Evolutionary conservation across 345 rosid species (phyloP).

Genomic region (Arabis hirsuta): DNA sequence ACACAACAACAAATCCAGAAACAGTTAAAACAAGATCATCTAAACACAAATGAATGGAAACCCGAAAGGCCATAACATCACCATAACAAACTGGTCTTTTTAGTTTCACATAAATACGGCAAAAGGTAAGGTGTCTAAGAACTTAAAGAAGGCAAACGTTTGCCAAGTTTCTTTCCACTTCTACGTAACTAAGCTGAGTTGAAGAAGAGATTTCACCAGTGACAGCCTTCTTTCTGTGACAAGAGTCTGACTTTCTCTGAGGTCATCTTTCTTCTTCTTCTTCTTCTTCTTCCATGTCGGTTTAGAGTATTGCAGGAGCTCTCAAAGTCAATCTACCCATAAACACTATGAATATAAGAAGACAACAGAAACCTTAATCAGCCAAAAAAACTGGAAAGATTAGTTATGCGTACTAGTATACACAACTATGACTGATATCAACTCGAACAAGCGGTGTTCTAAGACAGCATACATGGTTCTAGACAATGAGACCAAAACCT

Average conservation of each 20-base stretch:
- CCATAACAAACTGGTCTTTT: constrained; percentile 44
- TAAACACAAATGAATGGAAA: constrained; percentile 41
- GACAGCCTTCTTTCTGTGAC: constrained; percentile 27
- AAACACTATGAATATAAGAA: constrained; percentile 23
- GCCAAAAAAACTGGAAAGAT: background rate
- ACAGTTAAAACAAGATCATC: constrained; percentile 37
- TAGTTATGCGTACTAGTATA: background rate
- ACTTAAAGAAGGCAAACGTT: constrained; percentile 44
- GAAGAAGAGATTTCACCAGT: constrained; percentile 43
- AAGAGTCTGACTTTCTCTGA: constrained; percentile 28
- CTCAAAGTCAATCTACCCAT: constrained; percentile 40
- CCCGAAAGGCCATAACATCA: constrained; percentile 38
- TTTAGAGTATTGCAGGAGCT: constrained; percentile 30
- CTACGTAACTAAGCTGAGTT: constrained; percentile 39
- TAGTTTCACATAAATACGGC: constrained; percentile 40
- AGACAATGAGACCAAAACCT: constrained; percentile 11
- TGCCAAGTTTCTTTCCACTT: constrained; percentile 44
- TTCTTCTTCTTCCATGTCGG: constrained; percentile 22
- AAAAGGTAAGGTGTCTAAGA: constrained; percentile 35
- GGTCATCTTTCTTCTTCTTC: constrained; percentile 38
- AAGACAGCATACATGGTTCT: constrained; percentile 21
- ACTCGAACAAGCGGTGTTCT: background rate
- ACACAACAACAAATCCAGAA: constrained; percentile 37
- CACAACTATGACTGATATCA: constrained; percentile 9
- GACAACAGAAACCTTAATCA: constrained; percentile 36